Evolutionary conservation across 257 asterid genomes (phyloP).

Genomic region (Capsicum rhomboideum): DNA sequence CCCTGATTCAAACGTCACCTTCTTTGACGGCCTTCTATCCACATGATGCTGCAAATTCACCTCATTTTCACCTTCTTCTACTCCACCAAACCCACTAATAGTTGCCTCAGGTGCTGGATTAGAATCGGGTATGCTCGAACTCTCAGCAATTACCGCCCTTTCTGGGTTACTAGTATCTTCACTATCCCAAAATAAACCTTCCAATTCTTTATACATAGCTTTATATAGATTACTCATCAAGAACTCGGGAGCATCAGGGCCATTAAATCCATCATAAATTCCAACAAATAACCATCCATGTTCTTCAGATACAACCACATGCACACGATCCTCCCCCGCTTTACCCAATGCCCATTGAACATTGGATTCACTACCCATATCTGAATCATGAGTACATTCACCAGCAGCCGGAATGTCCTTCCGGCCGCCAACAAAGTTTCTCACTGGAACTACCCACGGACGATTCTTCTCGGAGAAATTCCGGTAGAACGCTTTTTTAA

Average conservation of each 20-base stretch:
- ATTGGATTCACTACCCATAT: constrained; percentile 41
- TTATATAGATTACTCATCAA: constrained; percentile 84
- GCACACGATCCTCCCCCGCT: constrained; percentile 98
- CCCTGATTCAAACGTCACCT: constrained; percentile 64
- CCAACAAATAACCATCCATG: constrained; percentile 97
- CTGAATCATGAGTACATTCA: constrained; percentile 39
- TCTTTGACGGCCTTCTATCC: constrained; percentile 22
- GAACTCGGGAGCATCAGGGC: constrained; percentile 96
- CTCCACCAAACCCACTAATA: constrained; percentile 8
- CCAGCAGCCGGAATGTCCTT: constrained; percentile 31
- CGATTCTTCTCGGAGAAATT: constrained; percentile 52
- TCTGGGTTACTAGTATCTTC: constrained; percentile 26
- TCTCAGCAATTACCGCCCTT: constrained; percentile 15
- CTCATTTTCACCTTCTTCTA: constrained; percentile 26
- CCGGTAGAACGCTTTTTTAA: constrained; percentile 65
- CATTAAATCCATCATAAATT: constrained; percentile 93
- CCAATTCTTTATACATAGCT: constrained; percentile 77
- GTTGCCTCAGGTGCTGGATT: background rate
- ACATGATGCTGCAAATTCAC: constrained; percentile 9
- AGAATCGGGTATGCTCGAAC: constrained; percentile 18
- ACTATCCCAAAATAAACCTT: constrained; percentile 94
- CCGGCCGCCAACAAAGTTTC: constrained; percentile 57
- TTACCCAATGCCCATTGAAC: constrained; percentile 93
- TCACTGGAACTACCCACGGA: constrained; percentile 71
- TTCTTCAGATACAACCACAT: constrained; percentile 93